phyloP scores from a whole-genome alignment of 2,329 filamentous ascomycete genomes.

The Paramyrothecium roridum region DNA sequence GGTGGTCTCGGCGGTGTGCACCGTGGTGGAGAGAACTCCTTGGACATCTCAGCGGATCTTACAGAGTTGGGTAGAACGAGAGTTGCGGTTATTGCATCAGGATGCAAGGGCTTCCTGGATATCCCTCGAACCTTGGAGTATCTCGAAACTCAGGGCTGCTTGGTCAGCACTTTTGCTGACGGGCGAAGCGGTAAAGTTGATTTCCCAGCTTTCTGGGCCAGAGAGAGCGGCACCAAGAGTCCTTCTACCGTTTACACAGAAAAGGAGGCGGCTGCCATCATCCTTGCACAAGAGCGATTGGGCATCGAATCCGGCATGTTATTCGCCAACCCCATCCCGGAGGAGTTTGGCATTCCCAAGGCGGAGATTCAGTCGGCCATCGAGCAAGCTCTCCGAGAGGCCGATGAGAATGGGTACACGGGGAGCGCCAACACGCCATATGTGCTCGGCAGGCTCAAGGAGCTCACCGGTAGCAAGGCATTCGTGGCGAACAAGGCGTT shows the following conservation, averaged over 20 bases:
- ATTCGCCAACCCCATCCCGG: slow-evolving; percentile 86
- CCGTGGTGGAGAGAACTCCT: slow-evolving; percentile 76
- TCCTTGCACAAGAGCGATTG: slow-evolving; percentile 72
- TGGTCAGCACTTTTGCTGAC: slow-evolving; percentile 87
- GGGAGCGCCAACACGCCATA: slow-evolving; percentile 84
- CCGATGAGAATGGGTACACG: slow-evolving; percentile 59
- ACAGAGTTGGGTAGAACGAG: slow-evolving; percentile 89
- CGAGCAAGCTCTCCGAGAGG: slow-evolving; percentile 63
- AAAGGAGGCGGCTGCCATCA: slow-evolving; percentile 82
- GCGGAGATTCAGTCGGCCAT: slow-evolving; percentile 69
- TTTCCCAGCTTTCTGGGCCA: slow-evolving; percentile 89
- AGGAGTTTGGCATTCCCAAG: slow-evolving; percentile 65
- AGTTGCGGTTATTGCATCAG: slow-evolving; percentile 83
- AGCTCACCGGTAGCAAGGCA: slow-evolving; percentile 70
- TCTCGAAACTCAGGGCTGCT: slow-evolving; percentile 69
- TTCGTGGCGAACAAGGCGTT: slow-evolving; percentile 70
- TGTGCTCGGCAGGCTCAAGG: slow-evolving; percentile 73
- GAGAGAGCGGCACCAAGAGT: slow-evolving; percentile 80
- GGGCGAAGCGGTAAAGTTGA: slow-evolving; percentile 70
- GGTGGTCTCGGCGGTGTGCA: slow-evolving; percentile 94
- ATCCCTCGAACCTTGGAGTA: slow-evolving; percentile 84
- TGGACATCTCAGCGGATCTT: slow-evolving; percentile 94
- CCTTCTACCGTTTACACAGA: slow-evolving; percentile 73
- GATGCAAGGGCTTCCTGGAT: slow-evolving; percentile 95
- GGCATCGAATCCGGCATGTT: slow-evolving; percentile 74